Evolutionary conservation across 371 early-diverging fungal species (phyloP).

Genomic region (Caulochytrium protostelioides): DNA sequence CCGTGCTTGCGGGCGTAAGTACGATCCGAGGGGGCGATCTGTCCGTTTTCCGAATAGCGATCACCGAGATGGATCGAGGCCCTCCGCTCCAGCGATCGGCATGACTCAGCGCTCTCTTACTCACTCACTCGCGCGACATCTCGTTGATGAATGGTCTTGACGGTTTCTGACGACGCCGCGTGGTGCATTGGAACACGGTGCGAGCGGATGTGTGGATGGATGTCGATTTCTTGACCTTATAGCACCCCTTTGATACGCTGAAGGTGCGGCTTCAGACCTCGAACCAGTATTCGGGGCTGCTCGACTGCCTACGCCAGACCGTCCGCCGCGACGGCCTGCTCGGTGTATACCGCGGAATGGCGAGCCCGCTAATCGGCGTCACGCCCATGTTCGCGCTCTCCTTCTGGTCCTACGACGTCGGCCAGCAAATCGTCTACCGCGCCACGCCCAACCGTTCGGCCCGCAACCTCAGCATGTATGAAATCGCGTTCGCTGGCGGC

Average conservation of each 20-base stretch:
- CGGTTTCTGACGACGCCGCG: neutral
- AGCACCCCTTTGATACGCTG: slow-evolving; percentile 24
- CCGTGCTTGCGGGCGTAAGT: slow-evolving; percentile 53
- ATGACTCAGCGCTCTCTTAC: neutral
- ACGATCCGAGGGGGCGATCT: too few relatives aligned
- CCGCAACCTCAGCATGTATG: slow-evolving; percentile 40
- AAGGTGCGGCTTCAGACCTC: slow-evolving; percentile 79
- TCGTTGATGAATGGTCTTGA: neutral
- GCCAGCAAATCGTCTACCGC: slow-evolving; percentile 39
- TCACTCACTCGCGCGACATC: neutral
- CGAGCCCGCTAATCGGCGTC: slow-evolving; percentile 24
- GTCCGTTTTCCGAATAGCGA: too few relatives aligned
- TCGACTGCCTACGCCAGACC: slow-evolving; percentile 74
- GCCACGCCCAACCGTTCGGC: slow-evolving; percentile 32
- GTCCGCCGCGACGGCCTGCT: slow-evolving; percentile 32
- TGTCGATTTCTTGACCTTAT: neutral
- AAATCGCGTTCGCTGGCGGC: slow-evolving; percentile 77
- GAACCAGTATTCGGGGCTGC: slow-evolving; percentile 60
- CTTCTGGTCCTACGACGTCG: slow-evolving; percentile 66
- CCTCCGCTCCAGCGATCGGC: slow-evolving; percentile 68
- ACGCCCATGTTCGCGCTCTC: slow-evolving; percentile 75
- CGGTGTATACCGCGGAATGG: slow-evolving; percentile 26
- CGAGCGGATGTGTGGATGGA: too few relatives aligned
- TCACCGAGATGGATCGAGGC: too few relatives aligned
- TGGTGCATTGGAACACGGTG: too few relatives aligned